Conservation (phyloP, 345 rosid species). For the Heritiera fomes region DNA sequence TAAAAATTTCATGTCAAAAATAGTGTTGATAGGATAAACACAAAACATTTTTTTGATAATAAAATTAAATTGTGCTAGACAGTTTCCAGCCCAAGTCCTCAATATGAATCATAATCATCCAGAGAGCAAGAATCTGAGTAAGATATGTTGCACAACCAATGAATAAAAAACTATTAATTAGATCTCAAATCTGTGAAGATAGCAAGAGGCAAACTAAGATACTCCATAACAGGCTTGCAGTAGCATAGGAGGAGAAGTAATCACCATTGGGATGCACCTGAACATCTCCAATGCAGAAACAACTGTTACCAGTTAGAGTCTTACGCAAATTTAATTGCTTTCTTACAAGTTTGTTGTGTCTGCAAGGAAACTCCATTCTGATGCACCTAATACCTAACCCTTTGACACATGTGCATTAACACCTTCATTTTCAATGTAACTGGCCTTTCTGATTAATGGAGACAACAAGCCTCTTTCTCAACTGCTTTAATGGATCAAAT, state of each 20-base stretch:
- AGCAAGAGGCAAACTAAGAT: not conserved
- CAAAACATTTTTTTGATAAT: too few relatives aligned
- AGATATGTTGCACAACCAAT: too few relatives aligned
- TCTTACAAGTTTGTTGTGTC: not conserved
- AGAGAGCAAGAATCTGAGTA: not conserved
- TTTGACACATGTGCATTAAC: slow-evolving; percentile 1
- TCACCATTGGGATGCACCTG: not conserved
- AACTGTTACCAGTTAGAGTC: not conserved
- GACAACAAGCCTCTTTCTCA: not conserved
- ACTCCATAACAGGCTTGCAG: not conserved
- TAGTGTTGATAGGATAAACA: too few relatives aligned
- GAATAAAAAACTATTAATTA: too few relatives aligned
- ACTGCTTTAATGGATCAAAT: not conserved
- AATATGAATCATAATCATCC: not conserved
- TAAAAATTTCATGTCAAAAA: too few relatives aligned
- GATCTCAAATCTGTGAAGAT: too few relatives aligned
- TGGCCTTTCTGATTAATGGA: not conserved
- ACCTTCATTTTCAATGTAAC: not conserved
- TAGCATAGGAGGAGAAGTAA: not conserved
- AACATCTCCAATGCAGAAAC: not conserved
- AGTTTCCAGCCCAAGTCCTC: too few relatives aligned
- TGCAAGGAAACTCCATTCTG: not conserved
- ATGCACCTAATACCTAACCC: slow-evolving; percentile 1
- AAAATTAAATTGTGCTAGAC: too few relatives aligned
- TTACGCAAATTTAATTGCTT: not conserved